These are phyloP conservation scores for Paecilomyces dactylethromorphus DNA, from an alignment of 2,329 filamentous ascomycete genomes.

Conservation along the genomic window DNA sequence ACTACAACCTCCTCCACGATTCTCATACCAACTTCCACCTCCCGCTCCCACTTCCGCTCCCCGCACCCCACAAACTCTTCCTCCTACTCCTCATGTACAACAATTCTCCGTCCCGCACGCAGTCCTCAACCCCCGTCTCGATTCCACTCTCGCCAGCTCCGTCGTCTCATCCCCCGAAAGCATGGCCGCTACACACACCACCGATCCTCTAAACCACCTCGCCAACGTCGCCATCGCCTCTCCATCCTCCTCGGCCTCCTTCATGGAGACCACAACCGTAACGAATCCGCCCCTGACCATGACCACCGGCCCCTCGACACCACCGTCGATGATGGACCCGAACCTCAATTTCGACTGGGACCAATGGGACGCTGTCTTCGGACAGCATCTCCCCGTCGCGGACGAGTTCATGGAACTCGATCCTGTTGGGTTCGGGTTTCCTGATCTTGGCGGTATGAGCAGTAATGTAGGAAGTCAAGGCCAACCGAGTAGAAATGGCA, in stretches of 20 bases:
- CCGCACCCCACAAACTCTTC: constrained; percentile 1
- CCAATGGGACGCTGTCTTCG: constrained; percentile 44
- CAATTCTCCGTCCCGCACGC: background rate
- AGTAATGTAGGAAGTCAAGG: background rate
- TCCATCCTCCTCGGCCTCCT: constrained; percentile 9
- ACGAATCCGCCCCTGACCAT: background rate
- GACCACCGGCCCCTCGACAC: constrained; percentile 18
- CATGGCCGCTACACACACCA: constrained; percentile 5
- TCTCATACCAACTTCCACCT: constrained; percentile 14
- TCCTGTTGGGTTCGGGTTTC: constrained; percentile 29
- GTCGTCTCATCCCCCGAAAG: constrained; percentile 10
- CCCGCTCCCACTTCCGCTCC: constrained; percentile 5
- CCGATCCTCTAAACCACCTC: constrained; percentile 4
- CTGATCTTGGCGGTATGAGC: constrained; percentile 11
- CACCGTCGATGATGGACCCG: constrained; percentile 31
- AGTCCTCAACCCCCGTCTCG: background rate
- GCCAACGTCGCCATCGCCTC: background rate
- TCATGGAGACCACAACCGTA: constrained; percentile 11
- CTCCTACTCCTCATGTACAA: background rate
- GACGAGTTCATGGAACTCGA: constrained; percentile 40
- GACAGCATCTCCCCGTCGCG: constrained; percentile 38
- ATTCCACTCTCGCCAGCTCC: constrained; percentile 6
- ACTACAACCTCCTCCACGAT: constrained; percentile 18
- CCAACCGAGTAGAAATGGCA: background rate
- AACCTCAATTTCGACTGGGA: constrained; percentile 44